Percentiles rank a stretch among this genome's conserved stretches.
Evolutionary conservation across 2,329 filamentous ascomycete species (phyloP).

Genomic region (Geosmithia flava): DNA sequence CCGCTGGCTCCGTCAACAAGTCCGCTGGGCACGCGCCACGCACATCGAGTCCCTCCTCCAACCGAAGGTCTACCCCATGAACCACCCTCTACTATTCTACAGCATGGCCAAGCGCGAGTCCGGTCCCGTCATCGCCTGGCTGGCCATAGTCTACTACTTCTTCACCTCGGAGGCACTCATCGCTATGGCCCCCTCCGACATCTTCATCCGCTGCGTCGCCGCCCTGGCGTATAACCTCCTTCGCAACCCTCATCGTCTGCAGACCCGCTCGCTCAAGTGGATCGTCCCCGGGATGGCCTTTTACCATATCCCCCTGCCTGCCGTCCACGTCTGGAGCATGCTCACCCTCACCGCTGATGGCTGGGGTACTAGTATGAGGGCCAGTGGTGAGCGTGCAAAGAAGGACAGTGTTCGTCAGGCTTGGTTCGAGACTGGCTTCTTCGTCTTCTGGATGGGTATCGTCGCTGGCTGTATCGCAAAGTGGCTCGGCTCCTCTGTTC

Average conservation of each 20-base stretch:
- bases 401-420: conserved; percentile 7
- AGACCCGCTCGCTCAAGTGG: conserved; percentile 6
- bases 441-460: conserved; percentile 11
- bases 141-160: conserved; percentile 10
- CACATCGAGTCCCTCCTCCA: conserved; percentile 12
- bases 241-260: conserved; percentile 11
- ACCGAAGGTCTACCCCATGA: conserved; percentile 10
- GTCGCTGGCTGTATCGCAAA: conserved; percentile 6
- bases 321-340: conserved; percentile 12
- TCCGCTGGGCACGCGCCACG: conserved; percentile 11
- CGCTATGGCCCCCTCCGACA: conserved; percentile 6
- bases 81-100: conserved; percentile 12
- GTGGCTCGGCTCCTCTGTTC: background rate
- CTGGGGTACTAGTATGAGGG: conserved; percentile 12
- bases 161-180: conserved; percentile 8
- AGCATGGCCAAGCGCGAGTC: conserved; percentile 10
- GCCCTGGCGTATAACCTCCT: conserved; percentile 8
- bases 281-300: conserved; percentile 11
- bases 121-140: conserved; percentile 7
- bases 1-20: conserved; percentile 12
- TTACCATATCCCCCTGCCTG: conserved; percentile 11
- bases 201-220: conserved; percentile 6
- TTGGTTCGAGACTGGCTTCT: conserved; percentile 12
- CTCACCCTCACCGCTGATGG: conserved; percentile 11
- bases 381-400: conserved; percentile 6